These are phyloP conservation scores for Aechmea fasciata DNA, from an alignment of 176 grass and related monocot species.

Conservation along the genomic window DNA sequence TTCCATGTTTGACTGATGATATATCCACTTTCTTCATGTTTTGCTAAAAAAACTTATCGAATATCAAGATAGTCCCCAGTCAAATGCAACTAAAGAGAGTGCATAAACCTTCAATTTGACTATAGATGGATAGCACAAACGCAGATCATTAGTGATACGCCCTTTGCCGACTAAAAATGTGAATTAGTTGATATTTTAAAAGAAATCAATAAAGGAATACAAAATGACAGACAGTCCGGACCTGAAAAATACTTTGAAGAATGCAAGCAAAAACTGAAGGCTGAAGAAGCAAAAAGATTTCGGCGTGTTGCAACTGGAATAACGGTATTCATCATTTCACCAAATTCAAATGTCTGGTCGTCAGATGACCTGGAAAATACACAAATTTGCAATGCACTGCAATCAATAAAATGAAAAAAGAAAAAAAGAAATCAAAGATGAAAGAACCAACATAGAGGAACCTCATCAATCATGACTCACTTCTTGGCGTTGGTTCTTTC, in stretches of 20 bases:
- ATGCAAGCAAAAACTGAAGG: constrained; percentile 58
- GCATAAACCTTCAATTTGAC: neutral
- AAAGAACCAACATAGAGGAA: neutral
- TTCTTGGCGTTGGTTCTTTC: neutral
- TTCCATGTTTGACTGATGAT: too few relatives aligned
- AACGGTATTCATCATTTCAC: constrained; percentile 25
- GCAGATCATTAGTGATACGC: neutral
- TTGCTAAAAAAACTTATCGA: too few relatives aligned
- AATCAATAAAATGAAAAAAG: neutral
- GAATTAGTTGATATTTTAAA: neutral
- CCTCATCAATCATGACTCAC: neutral
- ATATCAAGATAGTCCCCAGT: too few relatives aligned
- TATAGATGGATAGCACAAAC: neutral
- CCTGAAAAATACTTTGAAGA: constrained; percentile 86
- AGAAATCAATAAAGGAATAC: neutral
- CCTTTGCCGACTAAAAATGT: neutral
- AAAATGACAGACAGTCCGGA: constrained; percentile 34
- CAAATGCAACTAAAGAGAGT: too few relatives aligned
- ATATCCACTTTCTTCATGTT: too few relatives aligned
- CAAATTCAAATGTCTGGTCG: constrained; percentile 24
- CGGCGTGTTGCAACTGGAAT: constrained; percentile 38
- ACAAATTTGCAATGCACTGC: neutral
- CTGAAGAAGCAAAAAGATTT: constrained; percentile 50
- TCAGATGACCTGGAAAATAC: constrained; percentile 29
- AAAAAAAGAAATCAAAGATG: constrained; percentile 5